phyloP scores from a whole-genome alignment of 2,329 filamentous ascomycete species.

The Fusarium napiforme region DNA sequence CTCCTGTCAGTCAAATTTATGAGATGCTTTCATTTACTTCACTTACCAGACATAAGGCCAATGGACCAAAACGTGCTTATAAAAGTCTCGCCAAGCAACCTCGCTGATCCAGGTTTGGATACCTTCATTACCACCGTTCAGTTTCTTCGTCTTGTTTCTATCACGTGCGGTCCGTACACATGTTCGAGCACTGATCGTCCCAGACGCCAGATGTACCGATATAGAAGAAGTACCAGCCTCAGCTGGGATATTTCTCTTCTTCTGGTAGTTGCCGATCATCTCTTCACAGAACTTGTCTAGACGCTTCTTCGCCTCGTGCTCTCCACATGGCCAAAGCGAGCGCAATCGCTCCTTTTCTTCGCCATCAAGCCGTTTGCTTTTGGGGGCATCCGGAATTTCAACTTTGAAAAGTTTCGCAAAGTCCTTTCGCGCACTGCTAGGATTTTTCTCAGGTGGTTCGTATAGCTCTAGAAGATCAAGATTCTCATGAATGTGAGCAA shows the following conservation, averaged over 20 bases:
- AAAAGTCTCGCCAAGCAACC: slow-evolving; percentile 88
- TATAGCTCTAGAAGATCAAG: slow-evolving; percentile 72
- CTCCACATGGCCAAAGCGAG: slow-evolving; percentile 78
- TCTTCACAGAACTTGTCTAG: slow-evolving; percentile 75
- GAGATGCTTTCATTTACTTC: not conserved
- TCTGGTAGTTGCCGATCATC: slow-evolving; percentile 69
- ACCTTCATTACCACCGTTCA: slow-evolving; percentile 74
- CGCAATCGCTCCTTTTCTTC: slow-evolving; percentile 69
- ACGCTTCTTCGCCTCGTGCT: slow-evolving; percentile 74
- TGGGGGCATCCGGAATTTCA: slow-evolving; percentile 69
- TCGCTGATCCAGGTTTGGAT: slow-evolving; percentile 82
- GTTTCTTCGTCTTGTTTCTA: slow-evolving; percentile 69
- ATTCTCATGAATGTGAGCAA: slow-evolving; percentile 76
- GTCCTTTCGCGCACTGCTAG: slow-evolving; percentile 49
- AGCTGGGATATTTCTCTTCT: slow-evolving; percentile 73
- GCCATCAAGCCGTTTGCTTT: slow-evolving; percentile 68
- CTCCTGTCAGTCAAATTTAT: not conserved
- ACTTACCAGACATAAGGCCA: slow-evolving; percentile 84
- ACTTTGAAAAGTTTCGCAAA: slow-evolving; percentile 69
- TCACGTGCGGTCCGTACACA: slow-evolving; percentile 72
- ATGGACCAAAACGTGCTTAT: slow-evolving; percentile 83
- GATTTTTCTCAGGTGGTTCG: slow-evolving; percentile 57
- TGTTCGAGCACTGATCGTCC: slow-evolving; percentile 75
- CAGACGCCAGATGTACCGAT: slow-evolving; percentile 77
- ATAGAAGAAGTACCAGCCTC: slow-evolving; percentile 72